Percentiles rank a stretch among this genome's conserved stretches.
Evolutionary conservation across 2,329 filamentous ascomycete species (phyloP).

Genomic region (Thelonectria blattea): DNA sequence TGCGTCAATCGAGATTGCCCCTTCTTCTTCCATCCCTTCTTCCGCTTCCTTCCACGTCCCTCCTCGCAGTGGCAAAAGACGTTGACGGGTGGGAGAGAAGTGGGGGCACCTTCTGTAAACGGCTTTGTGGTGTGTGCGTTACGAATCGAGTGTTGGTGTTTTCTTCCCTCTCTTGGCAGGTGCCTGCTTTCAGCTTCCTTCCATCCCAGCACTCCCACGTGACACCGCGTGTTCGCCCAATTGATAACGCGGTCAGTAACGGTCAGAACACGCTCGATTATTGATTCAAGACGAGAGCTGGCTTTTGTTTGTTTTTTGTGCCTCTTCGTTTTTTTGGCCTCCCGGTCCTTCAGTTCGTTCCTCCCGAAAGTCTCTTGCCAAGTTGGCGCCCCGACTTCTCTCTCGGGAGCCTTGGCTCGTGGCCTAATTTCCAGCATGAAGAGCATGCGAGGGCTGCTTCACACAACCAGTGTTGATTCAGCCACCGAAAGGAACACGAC

Average conservation of each 20-base stretch:
- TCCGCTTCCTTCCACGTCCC: background rate
- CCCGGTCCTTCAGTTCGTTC: background rate
- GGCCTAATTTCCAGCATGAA: slow-evolving; percentile 46
- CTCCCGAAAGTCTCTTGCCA: background rate
- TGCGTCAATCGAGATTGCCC: background rate
- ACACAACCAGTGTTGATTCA: slow-evolving; percentile 59
- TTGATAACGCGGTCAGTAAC: slow-evolving; percentile 22
- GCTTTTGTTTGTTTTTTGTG: background rate
- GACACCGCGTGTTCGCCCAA: slow-evolving; percentile 32
- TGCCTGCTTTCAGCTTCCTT: slow-evolving; percentile 4
- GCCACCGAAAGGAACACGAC: slow-evolving; percentile 48
- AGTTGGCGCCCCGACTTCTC: background rate
- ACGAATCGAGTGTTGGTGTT: background rate
- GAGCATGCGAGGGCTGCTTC: slow-evolving; percentile 50
- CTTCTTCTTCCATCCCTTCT: background rate
- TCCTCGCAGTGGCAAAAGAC: background rate
- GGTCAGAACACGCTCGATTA: slow-evolving; percentile 12
- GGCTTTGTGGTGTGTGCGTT: background rate
- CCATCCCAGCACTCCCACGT: slow-evolving; percentile 27
- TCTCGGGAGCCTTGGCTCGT: background rate
- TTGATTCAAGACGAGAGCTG: no score
- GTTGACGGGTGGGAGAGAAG: background rate
- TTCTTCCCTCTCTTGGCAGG: background rate
- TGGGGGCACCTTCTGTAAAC: background rate
- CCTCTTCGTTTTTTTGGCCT: background rate